Evolutionary conservation across 2,329 filamentous ascomycete genomes (phyloP).

Genomic region (Tolypocladium ovalisporum): DNA sequence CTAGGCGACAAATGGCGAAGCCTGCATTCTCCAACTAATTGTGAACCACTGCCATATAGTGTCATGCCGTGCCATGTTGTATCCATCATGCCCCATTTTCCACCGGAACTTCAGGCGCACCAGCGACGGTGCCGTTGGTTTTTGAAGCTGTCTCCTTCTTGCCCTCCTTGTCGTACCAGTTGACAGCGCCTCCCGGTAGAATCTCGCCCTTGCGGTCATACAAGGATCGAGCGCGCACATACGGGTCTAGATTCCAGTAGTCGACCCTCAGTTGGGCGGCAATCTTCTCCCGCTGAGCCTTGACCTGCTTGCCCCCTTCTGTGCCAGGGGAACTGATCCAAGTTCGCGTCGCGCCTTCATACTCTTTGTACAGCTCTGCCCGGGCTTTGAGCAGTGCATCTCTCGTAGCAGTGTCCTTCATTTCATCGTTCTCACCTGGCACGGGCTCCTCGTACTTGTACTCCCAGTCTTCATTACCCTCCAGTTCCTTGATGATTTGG

Average conservation of each 20-base stretch:
- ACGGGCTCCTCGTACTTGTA: conserved; percentile 74
- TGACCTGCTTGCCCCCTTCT: conserved; percentile 33
- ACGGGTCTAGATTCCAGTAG: conserved; percentile 88
- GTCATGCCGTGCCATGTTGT: not conserved
- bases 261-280: conserved; percentile 55
- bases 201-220: conserved; percentile 78
- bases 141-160: conserved; percentile 5
- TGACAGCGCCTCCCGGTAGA: conserved; percentile 51
- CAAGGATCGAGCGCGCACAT: conserved; percentile 67
- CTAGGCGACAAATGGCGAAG: not conserved
- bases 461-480: conserved; percentile 74
- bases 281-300: conserved; percentile 48
- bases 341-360: conserved; percentile 60
- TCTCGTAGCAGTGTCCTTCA: conserved; percentile 54
- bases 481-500: conserved; percentile 72
- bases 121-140: conserved; percentile 3
- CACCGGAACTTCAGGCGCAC: conserved; percentile 22
- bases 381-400: conserved; percentile 55
- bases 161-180: conserved; percentile 49
- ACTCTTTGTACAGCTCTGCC: conserved; percentile 55
- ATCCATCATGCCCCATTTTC: conserved; percentile 25
- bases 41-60: not conserved
- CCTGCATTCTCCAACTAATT: not conserved
- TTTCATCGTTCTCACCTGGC: conserved; percentile 62
- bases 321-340: conserved; percentile 52